phyloP scores from a whole-genome alignment of 2,329 filamentous ascomycete species.

The Blumeria graminis region DNA sequence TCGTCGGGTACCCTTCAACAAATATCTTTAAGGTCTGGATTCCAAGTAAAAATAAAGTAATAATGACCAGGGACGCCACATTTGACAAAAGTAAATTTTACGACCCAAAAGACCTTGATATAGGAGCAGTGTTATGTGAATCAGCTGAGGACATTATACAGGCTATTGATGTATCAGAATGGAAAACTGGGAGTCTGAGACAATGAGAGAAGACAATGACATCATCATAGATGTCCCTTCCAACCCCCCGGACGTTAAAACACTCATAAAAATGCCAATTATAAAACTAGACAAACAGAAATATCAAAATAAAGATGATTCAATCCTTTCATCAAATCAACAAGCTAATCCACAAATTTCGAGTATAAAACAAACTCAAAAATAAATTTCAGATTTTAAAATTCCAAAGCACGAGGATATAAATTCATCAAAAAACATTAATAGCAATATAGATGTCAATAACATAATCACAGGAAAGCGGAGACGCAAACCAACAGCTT shows the following conservation, averaged over 20 bases:
- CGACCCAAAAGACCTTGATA: neutral
- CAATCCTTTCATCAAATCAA: neutral
- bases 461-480: neutral
- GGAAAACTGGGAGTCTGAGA: neutral
- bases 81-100: conserved; percentile 1
- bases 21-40: conserved; percentile 1
- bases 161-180: neutral
- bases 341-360: neutral
- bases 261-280: neutral
- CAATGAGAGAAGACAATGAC: neutral
- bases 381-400: neutral
- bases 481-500: neutral
- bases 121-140: neutral
- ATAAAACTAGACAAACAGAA: neutral
- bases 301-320: too few relatives aligned
- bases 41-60: neutral
- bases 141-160: neutral
- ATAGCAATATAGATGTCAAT: neutral
- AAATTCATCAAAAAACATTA: neutral
- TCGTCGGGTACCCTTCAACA: neutral
- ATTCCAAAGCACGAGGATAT: neutral
- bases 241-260: neutral
- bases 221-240: neutral
- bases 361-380: neutral
- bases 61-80: neutral